A percentile compares a stretch with the other conserved stretches of the same genome.
Conservation (phyloP, 2,329 filamentous ascomycete genomes). For the Diaporthe destruens region DNA sequence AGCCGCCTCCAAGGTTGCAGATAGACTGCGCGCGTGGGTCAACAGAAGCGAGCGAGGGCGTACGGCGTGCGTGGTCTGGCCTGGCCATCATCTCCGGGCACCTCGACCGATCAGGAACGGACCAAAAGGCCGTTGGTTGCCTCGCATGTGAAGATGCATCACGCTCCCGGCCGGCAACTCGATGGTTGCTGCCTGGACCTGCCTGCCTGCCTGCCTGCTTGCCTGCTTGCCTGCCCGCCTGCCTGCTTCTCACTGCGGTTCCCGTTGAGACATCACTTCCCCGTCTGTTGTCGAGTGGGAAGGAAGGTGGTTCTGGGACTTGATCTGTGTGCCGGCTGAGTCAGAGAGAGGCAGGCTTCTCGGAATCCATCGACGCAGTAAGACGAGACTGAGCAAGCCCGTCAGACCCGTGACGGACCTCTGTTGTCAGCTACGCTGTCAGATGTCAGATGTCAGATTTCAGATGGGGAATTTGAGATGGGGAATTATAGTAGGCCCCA, state of each 20-base stretch:
- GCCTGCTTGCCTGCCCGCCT: not conserved
- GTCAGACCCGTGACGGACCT: not conserved
- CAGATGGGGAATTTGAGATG: constrained; percentile 1
- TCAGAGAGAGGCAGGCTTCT: not conserved
- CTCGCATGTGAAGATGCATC: constrained; percentile 1
- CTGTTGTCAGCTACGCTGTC: not conserved
- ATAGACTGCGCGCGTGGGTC: not conserved
- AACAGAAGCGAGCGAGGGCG: not conserved
- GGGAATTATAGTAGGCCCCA: not conserved
- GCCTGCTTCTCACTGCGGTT: not conserved
- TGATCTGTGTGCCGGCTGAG: constrained; percentile 9
- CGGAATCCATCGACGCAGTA: constrained; percentile 21
- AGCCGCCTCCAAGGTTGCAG: not conserved
- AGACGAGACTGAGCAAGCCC: constrained; percentile 8
- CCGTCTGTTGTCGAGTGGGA: not conserved
- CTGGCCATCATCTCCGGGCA: constrained; percentile 3
- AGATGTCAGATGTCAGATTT: not conserved
- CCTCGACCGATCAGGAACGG: constrained; percentile 7
- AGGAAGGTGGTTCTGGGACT: not conserved
- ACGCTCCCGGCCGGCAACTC: constrained; percentile 22
- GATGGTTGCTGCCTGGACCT: not conserved
- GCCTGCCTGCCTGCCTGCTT: not conserved
- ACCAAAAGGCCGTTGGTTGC: not conserved
- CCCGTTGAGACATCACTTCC: constrained; percentile 1
- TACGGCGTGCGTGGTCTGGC: not conserved